Conservation (phyloP, 2,329 filamentous ascomycete species). For the Stenocarpella maydis region DNA sequence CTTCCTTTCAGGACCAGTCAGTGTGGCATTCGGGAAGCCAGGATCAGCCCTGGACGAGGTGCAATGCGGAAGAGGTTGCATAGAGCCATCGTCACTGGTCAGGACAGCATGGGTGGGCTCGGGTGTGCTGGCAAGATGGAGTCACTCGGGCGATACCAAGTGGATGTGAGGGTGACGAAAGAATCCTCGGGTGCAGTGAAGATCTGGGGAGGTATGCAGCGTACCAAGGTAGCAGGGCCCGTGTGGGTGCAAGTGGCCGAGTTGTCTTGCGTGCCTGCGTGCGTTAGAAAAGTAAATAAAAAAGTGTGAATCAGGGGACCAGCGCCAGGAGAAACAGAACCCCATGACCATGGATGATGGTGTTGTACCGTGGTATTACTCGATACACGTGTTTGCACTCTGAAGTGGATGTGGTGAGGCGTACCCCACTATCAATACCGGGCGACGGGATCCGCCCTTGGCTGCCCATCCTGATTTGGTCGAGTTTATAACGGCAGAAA, state of each 20-base stretch:
- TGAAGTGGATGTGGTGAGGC: neutral
- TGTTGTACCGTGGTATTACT: conserved; percentile 11
- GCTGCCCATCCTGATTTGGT: conserved; percentile 10
- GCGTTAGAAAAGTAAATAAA: neutral
- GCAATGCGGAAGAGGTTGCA: too few species aligned
- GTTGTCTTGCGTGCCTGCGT: neutral
- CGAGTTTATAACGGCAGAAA: conserved; percentile 15
- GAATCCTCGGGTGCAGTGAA: neutral
- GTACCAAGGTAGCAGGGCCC: neutral
- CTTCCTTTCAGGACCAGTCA: too few species aligned
- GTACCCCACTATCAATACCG: conserved; percentile 8
- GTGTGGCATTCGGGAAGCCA: neutral
- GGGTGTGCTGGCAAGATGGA: neutral
- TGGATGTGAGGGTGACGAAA: conserved; percentile 13
- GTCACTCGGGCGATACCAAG: neutral
- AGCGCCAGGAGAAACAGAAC: neutral
- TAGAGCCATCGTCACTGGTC: too few species aligned
- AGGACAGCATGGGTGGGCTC: neutral
- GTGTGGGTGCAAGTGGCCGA: neutral
- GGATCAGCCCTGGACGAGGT: conserved; percentile 1
- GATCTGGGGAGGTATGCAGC: neutral
- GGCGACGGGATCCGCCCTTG: neutral
- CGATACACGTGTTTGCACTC: conserved; percentile 17
- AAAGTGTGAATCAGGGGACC: neutral
- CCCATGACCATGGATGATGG: conserved; percentile 15